These are phyloP conservation scores for Pseudogymnoascus destructans DNA, from an alignment of 2,329 filamentous ascomycete species.

Conservation along the genomic window DNA sequence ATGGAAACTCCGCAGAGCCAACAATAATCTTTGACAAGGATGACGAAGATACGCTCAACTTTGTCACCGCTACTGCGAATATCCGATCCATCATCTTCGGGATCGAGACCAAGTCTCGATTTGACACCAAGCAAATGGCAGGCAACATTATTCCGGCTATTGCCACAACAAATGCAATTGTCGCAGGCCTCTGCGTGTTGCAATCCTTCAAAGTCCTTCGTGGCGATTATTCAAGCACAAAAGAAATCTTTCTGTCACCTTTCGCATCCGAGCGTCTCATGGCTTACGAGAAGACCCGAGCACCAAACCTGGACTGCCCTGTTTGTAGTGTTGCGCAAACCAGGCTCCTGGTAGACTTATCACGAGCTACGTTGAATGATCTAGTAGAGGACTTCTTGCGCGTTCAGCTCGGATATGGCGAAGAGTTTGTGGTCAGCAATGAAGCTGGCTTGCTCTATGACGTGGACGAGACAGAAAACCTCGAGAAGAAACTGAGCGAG, in stretches of 20 bases:
- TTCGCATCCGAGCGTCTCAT: constrained; percentile 45
- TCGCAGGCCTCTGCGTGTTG: constrained; percentile 80
- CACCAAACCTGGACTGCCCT: constrained; percentile 69
- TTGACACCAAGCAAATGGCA: constrained; percentile 98
- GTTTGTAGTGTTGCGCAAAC: constrained; percentile 67
- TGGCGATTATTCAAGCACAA: constrained; percentile 55
- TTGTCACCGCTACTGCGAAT: constrained; percentile 83
- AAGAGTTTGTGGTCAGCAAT: constrained; percentile 68
- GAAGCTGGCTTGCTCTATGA: constrained; percentile 76
- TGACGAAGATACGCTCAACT: constrained; percentile 86
- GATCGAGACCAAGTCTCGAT: constrained; percentile 78
- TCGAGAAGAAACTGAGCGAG: constrained; percentile 65
- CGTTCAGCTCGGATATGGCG: constrained; percentile 58
- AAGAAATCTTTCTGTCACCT: constrained; percentile 74
- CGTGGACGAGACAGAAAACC: constrained; percentile 74
- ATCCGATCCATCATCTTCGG: constrained; percentile 79
- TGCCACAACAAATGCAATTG: constrained; percentile 94
- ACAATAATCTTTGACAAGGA: constrained; percentile 91
- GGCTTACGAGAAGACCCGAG: constrained; percentile 40
- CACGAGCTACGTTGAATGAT: constrained; percentile 61
- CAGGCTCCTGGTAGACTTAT: constrained; percentile 53
- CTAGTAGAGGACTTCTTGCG: constrained; percentile 65
- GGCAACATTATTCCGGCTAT: constrained; percentile 98
- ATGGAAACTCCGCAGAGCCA: constrained; percentile 39
- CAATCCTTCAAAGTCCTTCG: constrained; percentile 84